phyloP scores from a whole-genome alignment of 345 rosid genomes.

The rapeseed (Brassica napus) region DNA sequence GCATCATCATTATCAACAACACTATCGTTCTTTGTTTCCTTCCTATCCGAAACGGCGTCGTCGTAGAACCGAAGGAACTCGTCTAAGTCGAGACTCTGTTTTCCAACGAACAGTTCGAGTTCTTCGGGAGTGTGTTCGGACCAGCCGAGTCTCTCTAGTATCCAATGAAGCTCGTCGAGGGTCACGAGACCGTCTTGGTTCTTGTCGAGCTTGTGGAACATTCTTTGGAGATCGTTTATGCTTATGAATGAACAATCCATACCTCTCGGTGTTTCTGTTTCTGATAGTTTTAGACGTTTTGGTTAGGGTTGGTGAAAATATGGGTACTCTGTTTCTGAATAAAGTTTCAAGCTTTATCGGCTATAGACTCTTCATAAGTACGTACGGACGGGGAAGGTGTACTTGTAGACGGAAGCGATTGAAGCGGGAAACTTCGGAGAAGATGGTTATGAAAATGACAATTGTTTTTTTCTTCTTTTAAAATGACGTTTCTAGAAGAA shows the following conservation, averaged over 20 bases:
- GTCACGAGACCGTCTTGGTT: slow-evolving; percentile 67
- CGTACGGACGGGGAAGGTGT: slow-evolving; percentile 1
- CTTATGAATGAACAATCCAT: slow-evolving; percentile 49
- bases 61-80: slow-evolving; percentile 64
- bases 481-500: slow-evolving; percentile 25
- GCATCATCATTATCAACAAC: slow-evolving; percentile 22
- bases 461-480: background rate
- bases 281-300: slow-evolving; percentile 13
- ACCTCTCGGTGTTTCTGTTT: background rate
- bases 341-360: slow-evolving; percentile 16
- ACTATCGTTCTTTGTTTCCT: background rate
- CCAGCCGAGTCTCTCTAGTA: slow-evolving; percentile 54
- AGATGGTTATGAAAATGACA: slow-evolving; percentile 2
- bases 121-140: slow-evolving; percentile 45
- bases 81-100: slow-evolving; percentile 50
- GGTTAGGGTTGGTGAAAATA: slow-evolving; percentile 7
- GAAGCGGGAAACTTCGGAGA: slow-evolving; percentile 25
- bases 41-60: slow-evolving; percentile 39
- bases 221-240: slow-evolving; percentile 52
- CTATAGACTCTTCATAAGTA: background rate
- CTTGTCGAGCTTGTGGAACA: slow-evolving; percentile 68
- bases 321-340: slow-evolving; percentile 2
- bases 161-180: slow-evolving; percentile 72
- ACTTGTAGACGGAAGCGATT: slow-evolving; percentile 16
- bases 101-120: slow-evolving; percentile 61